These are phyloP conservation scores for Spathaspora hagerdaliae DNA, from an alignment of 805 yeast genomes.

Conservation along the genomic window DNA sequence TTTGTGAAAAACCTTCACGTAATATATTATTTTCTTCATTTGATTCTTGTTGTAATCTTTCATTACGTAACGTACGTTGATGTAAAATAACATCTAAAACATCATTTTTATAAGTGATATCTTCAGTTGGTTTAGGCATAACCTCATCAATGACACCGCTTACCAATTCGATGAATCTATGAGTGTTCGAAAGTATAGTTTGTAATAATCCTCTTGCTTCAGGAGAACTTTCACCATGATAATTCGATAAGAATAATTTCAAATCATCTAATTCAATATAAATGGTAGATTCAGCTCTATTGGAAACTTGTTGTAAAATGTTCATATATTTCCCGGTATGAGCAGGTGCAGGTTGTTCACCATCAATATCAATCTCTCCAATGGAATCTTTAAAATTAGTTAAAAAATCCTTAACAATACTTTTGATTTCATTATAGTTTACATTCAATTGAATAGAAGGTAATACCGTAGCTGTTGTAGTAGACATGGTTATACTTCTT, in stretches of 20 bases:
- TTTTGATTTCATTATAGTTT: conserved; percentile 65
- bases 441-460: conserved; percentile 69
- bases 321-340: conserved; percentile 64
- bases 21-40: conserved; percentile 53
- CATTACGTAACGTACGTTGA: conserved; percentile 83
- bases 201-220: conserved; percentile 8
- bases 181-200: conserved; percentile 63
- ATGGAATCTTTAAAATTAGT: conserved; percentile 37
- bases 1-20: conserved; percentile 26
- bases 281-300: conserved; percentile 70
- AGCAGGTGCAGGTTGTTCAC: conserved; percentile 5
- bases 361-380: conserved; percentile 18
- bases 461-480: conserved; percentile 26
- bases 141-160: conserved; percentile 70
- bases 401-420: conserved; percentile 60
- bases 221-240: conserved; percentile 5
- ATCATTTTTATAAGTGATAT: conserved; percentile 76
- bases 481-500: conserved; percentile 12
- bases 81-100: conserved; percentile 90
- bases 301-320: conserved; percentile 73
- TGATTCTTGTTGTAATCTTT: conserved; percentile 63
- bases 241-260: conserved; percentile 46
- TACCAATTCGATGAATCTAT: conserved; percentile 76
- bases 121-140: conserved; percentile 84
- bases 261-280: conserved; percentile 83